Conservation (phyloP, 352 stramenopile genomes). For the Globisporangium cystogenes region DNA sequence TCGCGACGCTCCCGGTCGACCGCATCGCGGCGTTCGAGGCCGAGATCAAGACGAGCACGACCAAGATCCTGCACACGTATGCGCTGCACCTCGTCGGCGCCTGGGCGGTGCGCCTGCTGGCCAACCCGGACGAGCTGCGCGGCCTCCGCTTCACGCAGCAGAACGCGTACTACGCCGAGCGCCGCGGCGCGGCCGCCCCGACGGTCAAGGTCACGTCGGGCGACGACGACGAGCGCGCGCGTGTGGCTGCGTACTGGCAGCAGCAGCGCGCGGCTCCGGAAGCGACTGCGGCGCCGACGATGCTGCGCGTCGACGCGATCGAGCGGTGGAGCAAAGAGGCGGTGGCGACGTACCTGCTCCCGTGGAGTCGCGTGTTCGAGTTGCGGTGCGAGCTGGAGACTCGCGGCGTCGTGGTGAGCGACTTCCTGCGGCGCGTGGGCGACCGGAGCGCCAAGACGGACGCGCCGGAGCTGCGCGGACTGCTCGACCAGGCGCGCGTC, state of each 20-base stretch:
- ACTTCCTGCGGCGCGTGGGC: slow-evolving; percentile 12
- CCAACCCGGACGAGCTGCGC: slow-evolving; percentile 35
- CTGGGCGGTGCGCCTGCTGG: slow-evolving; percentile 41
- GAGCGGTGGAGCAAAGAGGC: slow-evolving; percentile 24
- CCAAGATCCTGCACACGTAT: slow-evolving; percentile 59
- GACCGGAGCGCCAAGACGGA: slow-evolving; percentile 8
- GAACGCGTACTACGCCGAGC: slow-evolving; percentile 68
- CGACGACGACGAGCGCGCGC: slow-evolving; percentile 19
- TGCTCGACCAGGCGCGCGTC: slow-evolving; percentile 22
- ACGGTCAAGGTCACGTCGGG: not conserved
- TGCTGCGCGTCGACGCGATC: slow-evolving; percentile 21
- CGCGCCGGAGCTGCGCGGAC: slow-evolving; percentile 20
- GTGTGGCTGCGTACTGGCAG: slow-evolving; percentile 37
- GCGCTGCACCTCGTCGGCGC: slow-evolving; percentile 48
- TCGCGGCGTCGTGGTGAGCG: slow-evolving; percentile 25
- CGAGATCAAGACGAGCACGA: slow-evolving; percentile 49
- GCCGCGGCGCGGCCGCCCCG: slow-evolving; percentile 17
- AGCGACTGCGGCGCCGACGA: slow-evolving; percentile 1
- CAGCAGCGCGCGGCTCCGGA: slow-evolving; percentile 16
- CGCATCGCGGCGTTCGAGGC: slow-evolving; percentile 55
- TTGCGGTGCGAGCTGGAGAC: slow-evolving; percentile 27
- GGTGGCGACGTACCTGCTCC: slow-evolving; percentile 27
- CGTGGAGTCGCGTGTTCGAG: slow-evolving; percentile 41
- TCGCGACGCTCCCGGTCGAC: slow-evolving; percentile 37
- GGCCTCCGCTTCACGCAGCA: slow-evolving; percentile 60